phyloP scores from a whole-genome alignment of 805 yeast genomes.

The Ogataea methanolica region DNA sequence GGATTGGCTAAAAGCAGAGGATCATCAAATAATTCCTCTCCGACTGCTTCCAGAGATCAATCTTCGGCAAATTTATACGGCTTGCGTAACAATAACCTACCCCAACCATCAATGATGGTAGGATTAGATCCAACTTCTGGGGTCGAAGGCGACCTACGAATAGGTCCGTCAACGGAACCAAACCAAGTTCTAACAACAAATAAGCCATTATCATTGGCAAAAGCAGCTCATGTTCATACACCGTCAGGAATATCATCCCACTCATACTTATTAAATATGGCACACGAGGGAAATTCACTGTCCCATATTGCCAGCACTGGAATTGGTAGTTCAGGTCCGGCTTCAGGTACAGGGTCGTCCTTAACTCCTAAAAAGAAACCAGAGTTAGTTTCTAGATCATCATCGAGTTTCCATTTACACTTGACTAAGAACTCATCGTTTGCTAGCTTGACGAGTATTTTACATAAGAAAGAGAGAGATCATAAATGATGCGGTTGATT shows the following conservation, averaged over 20 bases:
- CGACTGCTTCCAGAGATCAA: constrained; percentile 34
- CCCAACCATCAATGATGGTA: not conserved
- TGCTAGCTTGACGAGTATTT: constrained; percentile 15
- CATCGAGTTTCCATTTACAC: constrained; percentile 17
- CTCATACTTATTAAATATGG: too few species aligned
- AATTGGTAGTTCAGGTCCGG: too few species aligned
- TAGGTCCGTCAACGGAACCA: too few species aligned
- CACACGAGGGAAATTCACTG: too few species aligned
- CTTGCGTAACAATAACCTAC: constrained; percentile 6
- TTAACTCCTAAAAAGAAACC: constrained; percentile 14
- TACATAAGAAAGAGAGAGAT: constrained; percentile 16
- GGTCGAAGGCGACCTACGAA: too few species aligned
- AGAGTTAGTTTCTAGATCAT: constrained; percentile 12
- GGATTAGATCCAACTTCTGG: too few species aligned
- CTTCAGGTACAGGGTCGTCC: not conserved
- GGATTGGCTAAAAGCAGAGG: constrained; percentile 28
- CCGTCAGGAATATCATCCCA: not conserved
- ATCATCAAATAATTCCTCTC: constrained; percentile 35
- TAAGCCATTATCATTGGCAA: not conserved
- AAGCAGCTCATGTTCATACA: not conserved
- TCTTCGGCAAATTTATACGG: constrained; percentile 28
- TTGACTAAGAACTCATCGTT: constrained; percentile 22
- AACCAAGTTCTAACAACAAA: too few species aligned
- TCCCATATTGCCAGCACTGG: too few species aligned
- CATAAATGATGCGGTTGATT: too few species aligned